Conservation (phyloP, 768 basidiomycete genomes). For the Antrodiella citrinella region DNA sequence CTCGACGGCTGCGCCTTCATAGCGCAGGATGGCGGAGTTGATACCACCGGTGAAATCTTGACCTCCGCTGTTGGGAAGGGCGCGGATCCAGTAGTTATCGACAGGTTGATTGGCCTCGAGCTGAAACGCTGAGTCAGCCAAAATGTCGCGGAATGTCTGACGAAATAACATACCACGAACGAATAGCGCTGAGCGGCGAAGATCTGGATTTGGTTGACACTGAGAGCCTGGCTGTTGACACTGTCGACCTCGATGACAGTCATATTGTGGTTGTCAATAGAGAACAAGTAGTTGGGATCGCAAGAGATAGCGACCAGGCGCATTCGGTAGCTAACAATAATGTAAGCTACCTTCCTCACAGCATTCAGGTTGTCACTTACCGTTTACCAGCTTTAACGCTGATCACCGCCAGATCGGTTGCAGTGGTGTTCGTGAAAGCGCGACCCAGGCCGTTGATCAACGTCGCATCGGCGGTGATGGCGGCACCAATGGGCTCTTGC, state of each 20-base stretch:
- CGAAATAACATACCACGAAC: constrained; percentile 16
- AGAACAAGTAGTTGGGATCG: constrained; percentile 27
- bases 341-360: constrained; percentile 24
- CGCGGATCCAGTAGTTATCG: constrained; percentile 47
- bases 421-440: constrained; percentile 11
- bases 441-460: constrained; percentile 42
- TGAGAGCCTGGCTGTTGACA: constrained; percentile 1
- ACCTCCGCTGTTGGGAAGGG: constrained; percentile 39
- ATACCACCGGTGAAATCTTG: constrained; percentile 26
- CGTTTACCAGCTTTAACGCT: constrained; percentile 14
- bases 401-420: constrained; percentile 13
- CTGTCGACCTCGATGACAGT: constrained; percentile 6
- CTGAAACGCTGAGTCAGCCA: constrained; percentile 26
- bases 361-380: constrained; percentile 21
- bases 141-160: background rate
- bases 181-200: constrained; percentile 5
- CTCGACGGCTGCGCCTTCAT: constrained; percentile 31
- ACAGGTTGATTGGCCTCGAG: constrained; percentile 31
- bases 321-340: constrained; percentile 1
- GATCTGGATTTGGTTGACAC: constrained; percentile 2
- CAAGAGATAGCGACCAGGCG: background rate
- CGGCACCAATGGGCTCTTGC: background rate
- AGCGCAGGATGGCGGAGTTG: constrained; percentile 46
- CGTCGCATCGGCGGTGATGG: constrained; percentile 19
- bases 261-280: constrained; percentile 26